Conservation (phyloP, 352 stramenopile genomes). For the Phytophthora sansomeana region DNA sequence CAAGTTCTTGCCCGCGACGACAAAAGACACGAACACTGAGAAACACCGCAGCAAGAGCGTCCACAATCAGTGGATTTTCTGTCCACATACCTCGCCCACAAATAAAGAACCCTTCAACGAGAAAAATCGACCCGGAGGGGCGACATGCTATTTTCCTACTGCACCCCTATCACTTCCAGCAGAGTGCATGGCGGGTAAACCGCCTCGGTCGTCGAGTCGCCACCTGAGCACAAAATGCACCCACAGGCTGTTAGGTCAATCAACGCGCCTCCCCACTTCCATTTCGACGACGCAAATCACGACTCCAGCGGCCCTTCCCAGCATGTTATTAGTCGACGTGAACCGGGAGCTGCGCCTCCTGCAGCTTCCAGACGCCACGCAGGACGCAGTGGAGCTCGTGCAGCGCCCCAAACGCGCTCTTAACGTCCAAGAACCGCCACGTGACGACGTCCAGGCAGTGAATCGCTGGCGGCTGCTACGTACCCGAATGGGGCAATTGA, state of each 20-base stretch:
- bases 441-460: not conserved
- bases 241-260: slow-evolving; percentile 11
- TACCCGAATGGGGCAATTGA: slow-evolving; percentile 38
- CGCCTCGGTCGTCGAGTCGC: slow-evolving; percentile 12
- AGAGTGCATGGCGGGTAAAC: not conserved
- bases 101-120: slow-evolving; percentile 24
- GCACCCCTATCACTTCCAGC: no score
- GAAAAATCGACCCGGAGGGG: slow-evolving; percentile 10
- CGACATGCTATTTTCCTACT: slow-evolving; percentile 13
- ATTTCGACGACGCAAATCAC: slow-evolving; percentile 8
- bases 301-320: not conserved
- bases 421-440: not conserved
- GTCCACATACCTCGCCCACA: slow-evolving; percentile 24
- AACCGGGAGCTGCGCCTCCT: slow-evolving; percentile 10
- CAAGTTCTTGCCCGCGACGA: not conserved
- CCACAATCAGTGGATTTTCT: slow-evolving; percentile 32
- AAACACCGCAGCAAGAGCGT: slow-evolving; percentile 7
- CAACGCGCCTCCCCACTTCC: slow-evolving; percentile 24
- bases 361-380: slow-evolving; percentile 5
- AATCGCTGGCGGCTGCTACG: slow-evolving; percentile 47
- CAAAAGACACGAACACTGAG: slow-evolving; percentile 16
- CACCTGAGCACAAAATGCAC: slow-evolving; percentile 19
- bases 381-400: slow-evolving; percentile 19
- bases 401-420: slow-evolving; percentile 6
- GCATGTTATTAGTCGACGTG: slow-evolving; percentile 32